phyloP scores from a whole-genome alignment of 2,329 filamentous ascomycete species.

The Xylaria hypoxylon region DNA sequence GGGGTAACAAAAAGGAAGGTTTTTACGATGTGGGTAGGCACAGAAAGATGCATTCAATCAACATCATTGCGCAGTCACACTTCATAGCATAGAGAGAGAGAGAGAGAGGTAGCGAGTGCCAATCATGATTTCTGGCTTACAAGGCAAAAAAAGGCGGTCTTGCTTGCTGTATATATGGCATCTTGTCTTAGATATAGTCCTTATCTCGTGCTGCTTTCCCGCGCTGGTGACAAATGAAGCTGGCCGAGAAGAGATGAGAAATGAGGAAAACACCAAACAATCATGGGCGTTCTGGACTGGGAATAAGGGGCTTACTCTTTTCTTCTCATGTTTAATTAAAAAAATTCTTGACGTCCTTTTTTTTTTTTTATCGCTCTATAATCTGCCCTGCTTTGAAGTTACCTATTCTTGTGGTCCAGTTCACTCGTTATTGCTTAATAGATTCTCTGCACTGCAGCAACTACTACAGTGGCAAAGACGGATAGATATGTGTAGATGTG shows the following conservation, averaged over 20 bases:
- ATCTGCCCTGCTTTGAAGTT: neutral
- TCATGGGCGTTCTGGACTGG: slow-evolving; percentile 31
- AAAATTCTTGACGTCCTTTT: slow-evolving; percentile 4
- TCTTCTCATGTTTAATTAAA: slow-evolving; percentile 19
- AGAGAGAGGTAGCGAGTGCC: neutral
- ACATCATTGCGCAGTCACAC: neutral
- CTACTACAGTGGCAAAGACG: neutral
- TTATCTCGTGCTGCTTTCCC: neutral
- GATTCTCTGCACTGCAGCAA: neutral
- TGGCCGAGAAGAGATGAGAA: neutral
- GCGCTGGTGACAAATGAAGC: neutral
- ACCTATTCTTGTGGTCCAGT: neutral
- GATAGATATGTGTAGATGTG: neutral
- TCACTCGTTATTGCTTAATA: neutral
- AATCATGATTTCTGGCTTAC: neutral
- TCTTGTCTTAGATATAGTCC: neutral
- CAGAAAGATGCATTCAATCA: neutral
- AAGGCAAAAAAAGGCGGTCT: neutral
- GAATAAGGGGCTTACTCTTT: neutral
- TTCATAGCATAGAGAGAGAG: neutral
- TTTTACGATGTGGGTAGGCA: too few species aligned
- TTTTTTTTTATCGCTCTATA: neutral
- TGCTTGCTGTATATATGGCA: slow-evolving; percentile 22
- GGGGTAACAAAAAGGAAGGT: neutral
- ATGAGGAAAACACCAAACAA: slow-evolving; percentile 5